Evolutionary conservation across 2,329 filamentous ascomycete species (phyloP).

Genomic region (Xylaria multiplex): DNA sequence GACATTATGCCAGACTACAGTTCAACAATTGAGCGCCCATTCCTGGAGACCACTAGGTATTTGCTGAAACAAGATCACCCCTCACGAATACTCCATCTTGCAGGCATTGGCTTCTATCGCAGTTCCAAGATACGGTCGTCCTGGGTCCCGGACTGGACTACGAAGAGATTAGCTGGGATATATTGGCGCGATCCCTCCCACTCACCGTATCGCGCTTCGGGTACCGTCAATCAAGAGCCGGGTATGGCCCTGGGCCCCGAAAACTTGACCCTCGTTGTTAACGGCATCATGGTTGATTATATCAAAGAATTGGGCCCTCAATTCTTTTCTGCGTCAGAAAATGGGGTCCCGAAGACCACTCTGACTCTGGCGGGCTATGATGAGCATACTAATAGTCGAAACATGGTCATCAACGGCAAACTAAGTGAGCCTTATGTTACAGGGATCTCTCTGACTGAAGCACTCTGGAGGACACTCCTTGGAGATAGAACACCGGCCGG

Average conservation of each 20-base stretch:
- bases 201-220: slow-evolving; percentile 7
- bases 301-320: slow-evolving; percentile 11
- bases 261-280: slow-evolving; percentile 2
- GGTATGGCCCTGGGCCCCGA: background rate
- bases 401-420: background rate
- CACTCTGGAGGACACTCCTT: slow-evolving; percentile 17
- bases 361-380: background rate
- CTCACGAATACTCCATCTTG: slow-evolving; percentile 15
- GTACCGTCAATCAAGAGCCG: background rate
- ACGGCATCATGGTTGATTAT: slow-evolving; percentile 8
- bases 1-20: slow-evolving; percentile 12
- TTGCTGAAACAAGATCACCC: slow-evolving; percentile 2
- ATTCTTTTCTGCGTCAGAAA: slow-evolving; percentile 13
- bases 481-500: slow-evolving; percentile 5
- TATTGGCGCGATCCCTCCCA: slow-evolving; percentile 9
- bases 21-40: slow-evolving; percentile 11
- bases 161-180: slow-evolving; percentile 1
- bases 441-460: slow-evolving; percentile 14
- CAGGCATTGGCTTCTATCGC: slow-evolving; percentile 18
- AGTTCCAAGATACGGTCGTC: slow-evolving; percentile 5
- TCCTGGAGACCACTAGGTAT: slow-evolving; percentile 1
- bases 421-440: slow-evolving; percentile 14
- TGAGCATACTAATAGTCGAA: background rate
- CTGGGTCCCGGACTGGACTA: slow-evolving; percentile 19
- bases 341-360: background rate